Conservation (phyloP, 805 yeast species). For the Ogataea methanolica region DNA sequence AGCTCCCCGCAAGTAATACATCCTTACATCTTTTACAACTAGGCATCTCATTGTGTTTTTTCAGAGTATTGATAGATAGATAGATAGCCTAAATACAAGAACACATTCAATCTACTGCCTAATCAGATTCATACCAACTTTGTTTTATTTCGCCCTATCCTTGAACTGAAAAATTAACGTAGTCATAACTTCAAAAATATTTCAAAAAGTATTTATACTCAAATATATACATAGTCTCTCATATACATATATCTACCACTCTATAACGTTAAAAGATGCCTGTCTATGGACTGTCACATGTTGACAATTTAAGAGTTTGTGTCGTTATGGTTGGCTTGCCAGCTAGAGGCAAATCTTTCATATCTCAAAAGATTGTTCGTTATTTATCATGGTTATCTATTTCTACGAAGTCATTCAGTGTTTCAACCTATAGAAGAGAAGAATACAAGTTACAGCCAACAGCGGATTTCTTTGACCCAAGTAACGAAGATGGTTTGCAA, state of each 20-base stretch:
- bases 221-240: not conserved
- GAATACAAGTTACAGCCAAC: constrained; percentile 50
- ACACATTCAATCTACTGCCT: too few species aligned
- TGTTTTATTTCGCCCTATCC: too few species aligned
- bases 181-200: too few species aligned
- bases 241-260: not conserved
- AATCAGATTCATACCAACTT: too few species aligned
- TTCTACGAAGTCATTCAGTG: constrained; percentile 81
- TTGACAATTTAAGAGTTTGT: constrained; percentile 72
- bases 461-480: constrained; percentile 75
- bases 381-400: constrained; percentile 91
- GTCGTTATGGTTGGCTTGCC: constrained; percentile 88
- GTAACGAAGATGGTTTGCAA: constrained; percentile 58
- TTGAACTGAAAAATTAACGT: too few species aligned
- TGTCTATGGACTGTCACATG: constrained; percentile 53
- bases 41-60: too few species aligned
- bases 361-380: constrained; percentile 90
- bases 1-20: too few species aligned
- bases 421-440: constrained; percentile 77
- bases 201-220: too few species aligned
- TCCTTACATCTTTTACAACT: too few species aligned
- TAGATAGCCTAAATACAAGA: too few species aligned
- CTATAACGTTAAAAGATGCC: constrained; percentile 36
- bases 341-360: constrained; percentile 90
- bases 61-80: too few species aligned